A percentile compares a stretch with the other conserved stretches of the same genome.
Evolutionary conservation across 2,329 filamentous ascomycete genomes (phyloP).

Genomic region (Fusarium equiseti): DNA sequence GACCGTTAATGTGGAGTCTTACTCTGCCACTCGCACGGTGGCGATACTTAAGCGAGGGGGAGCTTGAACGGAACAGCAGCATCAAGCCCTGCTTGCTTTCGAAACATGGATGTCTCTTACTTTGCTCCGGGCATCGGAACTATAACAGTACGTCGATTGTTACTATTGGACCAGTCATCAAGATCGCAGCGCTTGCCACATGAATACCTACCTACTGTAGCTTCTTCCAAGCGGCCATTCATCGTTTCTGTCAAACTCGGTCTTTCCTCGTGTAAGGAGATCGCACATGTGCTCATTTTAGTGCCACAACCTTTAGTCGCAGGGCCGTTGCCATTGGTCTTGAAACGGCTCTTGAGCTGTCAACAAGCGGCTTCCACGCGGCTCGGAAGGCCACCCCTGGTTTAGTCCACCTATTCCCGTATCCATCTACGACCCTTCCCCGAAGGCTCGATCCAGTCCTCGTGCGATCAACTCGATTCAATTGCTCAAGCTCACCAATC

Average conservation of each 20-base stretch:
- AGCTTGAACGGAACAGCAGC: neutral
- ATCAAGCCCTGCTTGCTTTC: neutral
- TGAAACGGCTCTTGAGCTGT: conserved; percentile 33
- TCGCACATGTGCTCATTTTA: conserved; percentile 9
- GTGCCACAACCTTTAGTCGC: conserved; percentile 10
- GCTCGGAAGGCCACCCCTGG: conserved; percentile 19
- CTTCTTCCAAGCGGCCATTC: neutral
- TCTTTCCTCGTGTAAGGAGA: conserved; percentile 13
- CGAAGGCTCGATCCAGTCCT: conserved; percentile 9
- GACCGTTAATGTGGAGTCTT: conserved; percentile 43
- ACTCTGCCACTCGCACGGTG: conserved; percentile 37
- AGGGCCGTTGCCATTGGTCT: conserved; percentile 20
- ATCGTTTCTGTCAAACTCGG: neutral
- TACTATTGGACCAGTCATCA: neutral
- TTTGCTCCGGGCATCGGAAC: neutral
- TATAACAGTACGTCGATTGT: neutral
- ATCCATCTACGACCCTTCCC: conserved; percentile 12
- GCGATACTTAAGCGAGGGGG: conserved; percentile 32
- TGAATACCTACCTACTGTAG: neutral
- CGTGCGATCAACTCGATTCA: neutral
- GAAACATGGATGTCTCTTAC: conserved; percentile 1
- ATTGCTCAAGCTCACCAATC: neutral
- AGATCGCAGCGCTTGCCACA: neutral
- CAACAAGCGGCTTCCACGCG: conserved; percentile 26
- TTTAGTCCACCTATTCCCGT: conserved; percentile 26